Evolutionary conservation across 148 eudicot species (phyloP), one percentile per base, ranked within the genome.

Genomic region (Drosera capensis): DNA sequence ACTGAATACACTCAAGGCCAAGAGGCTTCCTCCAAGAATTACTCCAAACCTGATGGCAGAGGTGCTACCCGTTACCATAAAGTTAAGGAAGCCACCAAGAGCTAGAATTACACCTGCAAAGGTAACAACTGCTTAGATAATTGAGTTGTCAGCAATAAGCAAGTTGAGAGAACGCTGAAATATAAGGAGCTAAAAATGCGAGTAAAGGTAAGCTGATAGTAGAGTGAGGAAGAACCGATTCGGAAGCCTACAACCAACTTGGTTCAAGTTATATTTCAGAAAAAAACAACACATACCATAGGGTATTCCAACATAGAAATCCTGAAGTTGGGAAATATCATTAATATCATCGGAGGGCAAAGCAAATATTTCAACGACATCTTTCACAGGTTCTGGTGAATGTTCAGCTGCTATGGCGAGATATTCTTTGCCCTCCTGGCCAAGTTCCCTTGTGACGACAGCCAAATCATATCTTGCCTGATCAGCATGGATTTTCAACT

Each of bases 341-440:
- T 73, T 71, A 18, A 75, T 49, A 52, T 73, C 65, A 54, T 79
- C 71, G 45, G 75, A 63, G 40, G 79, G 65, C 16, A 78, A 68
- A 38, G 78, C 74, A 73, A 80, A 81, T 35, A 85, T 84, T 61
- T 80, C 93, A 43, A 84, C 74, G 12, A 90, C 78, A 68, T 90
- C 99, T 68, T 76, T 90, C 56, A 90, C 80, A 51, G 79, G 82
- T 70, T 78, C 93, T 9, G 99, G 99, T 52, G 75, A 77, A 45
- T 71, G 73, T 55, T 80, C 84, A 14, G 94, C 74, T 23, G 87
- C 92, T 50, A 59, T 58, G 41, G 64, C 30, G 29, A 90, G 69
- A 58, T 75, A 78, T 48, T 56, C 71, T 63, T 66, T 78, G 47
- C 95, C 69, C 62, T 71, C 97, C 63, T 73, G 79, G 20, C 80